Evolutionary conservation across 1,139 yeast genomes (phyloP).

Genomic region (Lodderomyces theae): DNA sequence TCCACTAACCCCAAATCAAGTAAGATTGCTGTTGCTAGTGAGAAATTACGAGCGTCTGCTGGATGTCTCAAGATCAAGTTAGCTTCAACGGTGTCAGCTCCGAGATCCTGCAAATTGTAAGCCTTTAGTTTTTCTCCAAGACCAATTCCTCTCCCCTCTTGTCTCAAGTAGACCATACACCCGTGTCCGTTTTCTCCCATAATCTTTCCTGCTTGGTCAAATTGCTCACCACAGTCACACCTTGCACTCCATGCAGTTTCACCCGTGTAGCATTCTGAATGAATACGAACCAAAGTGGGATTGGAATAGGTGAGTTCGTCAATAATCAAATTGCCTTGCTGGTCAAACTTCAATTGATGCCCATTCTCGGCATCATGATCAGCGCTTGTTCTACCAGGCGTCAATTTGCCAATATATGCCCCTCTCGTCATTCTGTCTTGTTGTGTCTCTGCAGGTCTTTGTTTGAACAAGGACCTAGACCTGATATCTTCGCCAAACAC

Average conservation of each 20-base stretch:
- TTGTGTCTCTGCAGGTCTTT: slow-evolving; percentile 71
- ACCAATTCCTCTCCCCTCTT: slow-evolving; percentile 98
- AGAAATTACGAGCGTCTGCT: slow-evolving; percentile 91
- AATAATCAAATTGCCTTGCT: slow-evolving; percentile 48
- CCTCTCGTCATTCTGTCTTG: slow-evolving; percentile 96
- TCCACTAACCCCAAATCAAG: slow-evolving; percentile 74
- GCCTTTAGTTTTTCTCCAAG: slow-evolving; percentile 96
- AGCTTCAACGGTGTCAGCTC: slow-evolving; percentile 98
- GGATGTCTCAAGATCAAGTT: slow-evolving; percentile 91
- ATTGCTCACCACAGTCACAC: slow-evolving; percentile 98
- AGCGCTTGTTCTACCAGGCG: slow-evolving; percentile 77
- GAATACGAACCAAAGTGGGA: slow-evolving; percentile 69
- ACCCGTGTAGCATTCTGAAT: slow-evolving; percentile 97
- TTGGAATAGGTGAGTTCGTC: slow-evolving; percentile 38
- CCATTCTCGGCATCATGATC: slow-evolving; percentile 51
- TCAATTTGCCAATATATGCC: slow-evolving; percentile 85
- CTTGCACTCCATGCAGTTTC: slow-evolving; percentile 99
- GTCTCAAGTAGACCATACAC: slow-evolving; percentile 91
- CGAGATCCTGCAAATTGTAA: slow-evolving; percentile 92
- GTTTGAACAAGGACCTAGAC: slow-evolving; percentile 66
- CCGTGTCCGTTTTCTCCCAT: slow-evolving; percentile 90
- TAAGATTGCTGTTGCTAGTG: slow-evolving; percentile 89
- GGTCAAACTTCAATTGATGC: slow-evolving; percentile 35
- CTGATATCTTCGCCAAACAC: slow-evolving; percentile 93
- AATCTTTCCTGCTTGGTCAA: slow-evolving; percentile 92